Base-by-base conservation (phyloP, 495 filamentous ascomycete species). In the Penicillium mononematosum region DNA sequence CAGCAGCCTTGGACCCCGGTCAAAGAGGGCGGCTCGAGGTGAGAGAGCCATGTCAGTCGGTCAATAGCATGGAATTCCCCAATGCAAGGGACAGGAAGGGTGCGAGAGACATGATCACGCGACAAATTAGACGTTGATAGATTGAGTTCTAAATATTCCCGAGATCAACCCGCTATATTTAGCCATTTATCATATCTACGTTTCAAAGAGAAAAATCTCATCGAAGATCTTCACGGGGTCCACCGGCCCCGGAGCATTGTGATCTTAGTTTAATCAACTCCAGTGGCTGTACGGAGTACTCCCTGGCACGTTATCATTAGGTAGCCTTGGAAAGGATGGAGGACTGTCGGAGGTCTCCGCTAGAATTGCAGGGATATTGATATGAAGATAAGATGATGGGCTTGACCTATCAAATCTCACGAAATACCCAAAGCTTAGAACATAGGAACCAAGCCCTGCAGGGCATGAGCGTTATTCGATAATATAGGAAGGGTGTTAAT, bases 1-100 rank as follows among this genome's bases (percentile, higher is more conserved):
- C 3, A 70, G 57, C 9, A 70, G 46, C 4, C 44, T 45, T 10
- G 68, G 61, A 11, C 63, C 66, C 8, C 44, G 14, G 50, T 69
- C 43, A 36, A 56, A 43, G 1, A n/a, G 5, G 0, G 53, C 59
- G 10, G 22, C 36, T 44, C 52, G 36, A 14, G 22, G 16, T 42
- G 42, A 46, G 32, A 59, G 46, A 58, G 49, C 14, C 66, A 68
- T 68, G 19, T 20, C 38, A 17, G 32, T 47, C 19, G 8, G 6
- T 53, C 32, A 27, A 20, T 19, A n/a, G 2, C 12, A 14, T 4
- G n/a, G 19, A 20, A 20, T 45, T 27, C 20, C 38, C 36, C 46
- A 45, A 20, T 48, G 19, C 20, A 24, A 24, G 24, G 11, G 17
- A 44, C 20, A 27, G 38, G 14, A 45, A 19, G 22, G 22, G 20